Conservation (phyloP, 225 moss, liverwort and hornwort species). For the Marchantia polymorpha region DNA sequence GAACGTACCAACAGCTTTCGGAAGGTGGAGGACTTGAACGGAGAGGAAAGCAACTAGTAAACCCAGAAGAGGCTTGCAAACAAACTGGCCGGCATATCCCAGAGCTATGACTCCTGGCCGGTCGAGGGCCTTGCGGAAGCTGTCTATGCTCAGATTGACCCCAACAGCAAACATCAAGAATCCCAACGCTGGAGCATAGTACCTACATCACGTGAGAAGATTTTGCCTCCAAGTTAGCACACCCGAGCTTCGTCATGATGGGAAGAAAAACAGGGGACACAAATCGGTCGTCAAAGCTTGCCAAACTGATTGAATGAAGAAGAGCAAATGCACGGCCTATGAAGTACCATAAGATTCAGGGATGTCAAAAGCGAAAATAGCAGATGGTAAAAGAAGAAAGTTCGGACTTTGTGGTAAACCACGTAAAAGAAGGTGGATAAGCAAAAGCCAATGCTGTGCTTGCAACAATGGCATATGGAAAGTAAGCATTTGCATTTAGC, state of each 20-base stretch:
- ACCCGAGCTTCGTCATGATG: background rate
- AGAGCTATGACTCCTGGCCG: constrained; percentile 64
- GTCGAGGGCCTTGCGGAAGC: constrained; percentile 69
- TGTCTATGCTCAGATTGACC: constrained; percentile 70
- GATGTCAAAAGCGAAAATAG: background rate
- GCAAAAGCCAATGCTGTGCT: constrained; percentile 73
- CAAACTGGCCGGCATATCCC: constrained; percentile 69
- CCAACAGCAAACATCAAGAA: constrained; percentile 96
- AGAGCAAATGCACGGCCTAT: background rate
- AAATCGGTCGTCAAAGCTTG: no score
- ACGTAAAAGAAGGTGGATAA: constrained; percentile 74
- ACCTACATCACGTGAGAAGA: constrained; percentile 41
- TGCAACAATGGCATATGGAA: constrained; percentile 66
- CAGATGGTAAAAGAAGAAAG: background rate
- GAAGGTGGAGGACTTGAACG: constrained; percentile 63
- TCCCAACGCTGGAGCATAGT: constrained; percentile 82
- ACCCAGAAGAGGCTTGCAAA: constrained; percentile 74
- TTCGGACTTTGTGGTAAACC: constrained; percentile 79
- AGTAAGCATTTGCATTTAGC: constrained; percentile 62
- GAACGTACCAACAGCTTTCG: constrained; percentile 69
- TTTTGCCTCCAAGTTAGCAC: background rate
- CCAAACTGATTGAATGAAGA: background rate
- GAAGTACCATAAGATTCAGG: background rate
- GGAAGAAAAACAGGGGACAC: background rate
- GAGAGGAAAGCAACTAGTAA: constrained; percentile 54